Evolutionary conservation across 179 eudicot genomes (phyloP), one percentile per base, ranked within the genome.

Genomic region (Spergularia azorica): DNA sequence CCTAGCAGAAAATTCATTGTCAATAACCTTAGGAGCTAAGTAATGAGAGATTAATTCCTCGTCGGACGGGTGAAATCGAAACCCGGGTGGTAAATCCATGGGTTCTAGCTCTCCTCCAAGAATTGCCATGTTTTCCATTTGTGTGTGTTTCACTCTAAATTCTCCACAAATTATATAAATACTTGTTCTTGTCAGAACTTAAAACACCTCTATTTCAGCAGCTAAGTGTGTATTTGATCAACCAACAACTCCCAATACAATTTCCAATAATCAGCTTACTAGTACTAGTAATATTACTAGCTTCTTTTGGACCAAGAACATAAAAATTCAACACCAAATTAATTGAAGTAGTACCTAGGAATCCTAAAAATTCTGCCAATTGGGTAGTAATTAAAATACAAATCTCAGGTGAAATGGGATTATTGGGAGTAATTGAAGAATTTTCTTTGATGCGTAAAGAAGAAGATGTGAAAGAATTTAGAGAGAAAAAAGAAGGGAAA

Each of bases 21-120:
- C 85, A 48, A 75, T 11, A 73, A 82, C 86, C 59, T 86, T 86
- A 1, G 63, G 79, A 0, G 84, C 67, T 1, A 86, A 26, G 15
- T 86, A 86, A 58, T 86, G 87, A 72, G 84, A 82, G 82, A 86
- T 84, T 67, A 86, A 77, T 61, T 86, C 89, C 74, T 86, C 89
- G 67, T 86, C 87, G 0, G 89, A 81, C 1, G 89, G 89, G 36
- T 86, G 89, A 36, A 86, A 86, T 48, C 89, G 80, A 50, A 86
- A 86, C 65, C 89, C 89, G 54, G 89, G 87, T 13, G 89, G 89
- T 66, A 86, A 79, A 43, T 84, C 87, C 85, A 86, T 81, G 14
- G 79, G 73, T 43, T 81, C 81, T 38, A 79, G 50, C 2, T 51
- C 89, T n/a, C 56, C 77, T 46, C 13, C 64, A 74, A 32, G 54